Percentiles rank a stretch among this genome's conserved stretches.
These are phyloP conservation scores for Castanopsis chinensis DNA, from an alignment of 306 rosid species.

Conservation along the genomic window DNA sequence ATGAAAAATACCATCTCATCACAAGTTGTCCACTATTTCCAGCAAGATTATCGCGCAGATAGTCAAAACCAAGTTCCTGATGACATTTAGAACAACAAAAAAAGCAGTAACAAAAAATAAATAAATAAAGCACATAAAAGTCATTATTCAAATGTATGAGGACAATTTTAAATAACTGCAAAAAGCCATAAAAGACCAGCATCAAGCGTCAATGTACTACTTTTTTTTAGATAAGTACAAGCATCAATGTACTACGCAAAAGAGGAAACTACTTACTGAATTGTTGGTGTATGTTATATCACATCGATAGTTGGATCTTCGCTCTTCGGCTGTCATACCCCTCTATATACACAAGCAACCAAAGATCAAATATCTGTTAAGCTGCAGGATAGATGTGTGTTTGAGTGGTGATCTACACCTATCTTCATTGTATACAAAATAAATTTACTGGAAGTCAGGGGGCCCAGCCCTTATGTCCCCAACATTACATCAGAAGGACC, in stretches of 20 bases:
- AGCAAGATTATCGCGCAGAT: conserved; percentile 95
- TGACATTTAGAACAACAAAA: conserved; percentile 14
- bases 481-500: conserved; percentile 1
- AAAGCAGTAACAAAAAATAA: conserved; percentile 9
- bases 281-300: conserved; percentile 94
- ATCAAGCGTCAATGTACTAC: not conserved
- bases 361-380: conserved; percentile 15
- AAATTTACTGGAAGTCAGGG: conserved; percentile 8
- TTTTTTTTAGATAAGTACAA: not conserved
- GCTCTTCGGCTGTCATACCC: conserved; percentile 67
- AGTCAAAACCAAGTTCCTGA: conserved; percentile 98
- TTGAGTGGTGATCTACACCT: conserved; percentile 9
- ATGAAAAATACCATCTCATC: conserved; percentile 81
- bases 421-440: not conserved
- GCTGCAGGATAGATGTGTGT: conserved; percentile 4
- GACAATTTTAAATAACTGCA: not conserved
- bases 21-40: conserved; percentile 80
- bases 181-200: not conserved
- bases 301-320: conserved; percentile 76
- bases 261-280: conserved; percentile 57
- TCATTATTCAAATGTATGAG: not conserved
- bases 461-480: conserved; percentile 8
- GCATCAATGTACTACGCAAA: not conserved
- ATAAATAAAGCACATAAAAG: conserved; percentile 16
- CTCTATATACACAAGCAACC: conserved; percentile 53